Conservation (phyloP, 352 stramenopile genomes). For the Globisporangium radiosum region DNA sequence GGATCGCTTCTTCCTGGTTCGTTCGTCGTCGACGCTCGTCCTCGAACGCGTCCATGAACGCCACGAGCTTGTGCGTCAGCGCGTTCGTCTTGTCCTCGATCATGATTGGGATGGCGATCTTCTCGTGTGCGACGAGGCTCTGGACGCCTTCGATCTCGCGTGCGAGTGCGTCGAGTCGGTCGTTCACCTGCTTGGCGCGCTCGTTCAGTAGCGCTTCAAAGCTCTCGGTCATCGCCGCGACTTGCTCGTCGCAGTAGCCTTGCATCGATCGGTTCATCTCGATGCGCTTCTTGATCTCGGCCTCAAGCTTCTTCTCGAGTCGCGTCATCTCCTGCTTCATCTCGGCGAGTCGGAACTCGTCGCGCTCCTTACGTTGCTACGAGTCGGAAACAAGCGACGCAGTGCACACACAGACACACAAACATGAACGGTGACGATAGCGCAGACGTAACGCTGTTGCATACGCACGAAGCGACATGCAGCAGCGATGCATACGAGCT, state of each 20-base stretch:
- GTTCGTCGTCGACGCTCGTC: constrained; percentile 78
- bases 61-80: constrained; percentile 80
- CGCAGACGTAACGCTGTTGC: too few relatives aligned
- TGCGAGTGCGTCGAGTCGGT: constrained; percentile 63
- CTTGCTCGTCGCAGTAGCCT: constrained; percentile 86
- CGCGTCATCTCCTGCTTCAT: constrained; percentile 89
- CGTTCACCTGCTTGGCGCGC: constrained; percentile 67
- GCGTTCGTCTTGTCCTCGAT: constrained; percentile 88
- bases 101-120: constrained; percentile 83
- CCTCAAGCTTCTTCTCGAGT: constrained; percentile 88
- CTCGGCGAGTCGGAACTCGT: constrained; percentile 90
- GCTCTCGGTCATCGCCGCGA: constrained; percentile 71
- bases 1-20: constrained; percentile 81
- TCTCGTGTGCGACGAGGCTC: constrained; percentile 76
- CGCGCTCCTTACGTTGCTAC: constrained; percentile 87
- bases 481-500: too few relatives aligned
- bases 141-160: constrained; percentile 79
- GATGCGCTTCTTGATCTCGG: constrained; percentile 91
- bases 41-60: constrained; percentile 88
- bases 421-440: too few relatives aligned
- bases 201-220: constrained; percentile 81
- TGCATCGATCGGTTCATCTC: constrained; percentile 93
- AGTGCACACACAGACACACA: neutral
- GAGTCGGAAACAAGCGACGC: neutral
- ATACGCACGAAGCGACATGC: too few relatives aligned